Evolutionary conservation across 2,329 filamentous ascomycete species (phyloP), one percentile per base, ranked within the genome.

Genomic region (Eutypa lata): DNA sequence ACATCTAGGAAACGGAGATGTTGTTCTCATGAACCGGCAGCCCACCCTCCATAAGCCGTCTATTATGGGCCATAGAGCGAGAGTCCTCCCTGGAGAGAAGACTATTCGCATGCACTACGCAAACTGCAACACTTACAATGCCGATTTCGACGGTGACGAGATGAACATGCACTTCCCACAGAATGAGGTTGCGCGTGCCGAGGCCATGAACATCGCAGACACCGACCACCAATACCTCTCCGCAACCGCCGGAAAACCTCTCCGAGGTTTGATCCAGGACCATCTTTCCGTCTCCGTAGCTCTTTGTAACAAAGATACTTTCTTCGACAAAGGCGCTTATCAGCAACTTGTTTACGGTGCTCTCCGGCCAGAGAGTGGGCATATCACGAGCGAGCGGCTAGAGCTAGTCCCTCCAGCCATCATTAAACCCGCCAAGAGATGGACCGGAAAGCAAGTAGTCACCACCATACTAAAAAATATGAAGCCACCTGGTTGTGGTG

Each of bases 161-260:
- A 99, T 99, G 94, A 99, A 99, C 71, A 95, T 99, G 92, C 94
- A 99, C 73, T 97, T 99, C 66, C 94, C 94, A 1, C 94, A 99
- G 64, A 97, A 96, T 62, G 95, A 97, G 68, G 80, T 97, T 59
- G 94, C 94, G 16, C 83, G 94, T 61, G 90, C 93, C 2, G 94
- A 99, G 74, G 94, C 94, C 2, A 81, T 96, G 61, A 90, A 91
- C 61, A 87, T 99, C 64, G 94, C 94, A 37, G 93, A 97, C 68
- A 97, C 94, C 2, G 93, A 99, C 68, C 92, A 97, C 66, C 94
- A 99, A 65, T 99, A 99, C 68, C 82, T 99, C 35, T 96, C 92
- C 33, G 90, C 89, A 19, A 99, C 94, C 3, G 90, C 91, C 16
- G 94, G 94, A 52, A 96, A 96, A 66, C 94, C 94, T 0, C 78